Base-by-base conservation (phyloP, 257 asterid genomes). In the Scutellaria minor region DNA sequence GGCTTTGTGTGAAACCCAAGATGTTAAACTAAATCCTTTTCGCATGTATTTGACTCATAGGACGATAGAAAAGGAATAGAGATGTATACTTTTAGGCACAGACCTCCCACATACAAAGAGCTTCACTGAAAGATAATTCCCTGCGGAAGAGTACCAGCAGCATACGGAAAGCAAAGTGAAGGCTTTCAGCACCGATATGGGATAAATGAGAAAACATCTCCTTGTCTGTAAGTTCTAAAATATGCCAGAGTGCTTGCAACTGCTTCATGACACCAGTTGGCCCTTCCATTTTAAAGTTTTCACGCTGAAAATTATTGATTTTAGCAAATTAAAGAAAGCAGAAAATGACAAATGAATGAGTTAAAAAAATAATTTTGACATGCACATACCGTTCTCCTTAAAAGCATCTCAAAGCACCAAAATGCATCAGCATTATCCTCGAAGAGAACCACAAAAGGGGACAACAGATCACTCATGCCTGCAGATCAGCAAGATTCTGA, bases 321-420 rank as follows among this genome's bases (percentile, higher is more conserved):
- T 78, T 57, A 77, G 74, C 71, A 79, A 76, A 68, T 63, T 64
- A 66, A 63, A 47, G 51, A 56, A 57, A 75, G 55, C 5, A 39
- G 53, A 52, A 70, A 66, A 69, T 68, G 57, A 9, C n/a, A 24
- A 65, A 60, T n/a, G 35, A 13, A 74, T 56, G 13, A 52, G 41
- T 31, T 24, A 39, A 64, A 72, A 31, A 24, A 39, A 45, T 54
- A 27, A 51, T 40, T 55, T 13, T 27, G 54, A 50, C 53, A 54
- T 37, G 59, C 53, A 66, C 9, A 42, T 88, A 94, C 98, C 97
- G 84, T 88, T 85, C 97, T 88, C 85, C 98, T 83, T 75, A 94
- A 70, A 79, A 94, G 98, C 98, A 91, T 94, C 87, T 94, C 98
- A 74, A 94, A 94, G 88, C 98, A 94, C 98, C 98, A 94, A 81